Percentiles rank a stretch among this genome's conserved stretches.
phyloP scores from a whole-genome alignment of 495 filamentous ascomycete genomes.

The Penicillium manginii region DNA sequence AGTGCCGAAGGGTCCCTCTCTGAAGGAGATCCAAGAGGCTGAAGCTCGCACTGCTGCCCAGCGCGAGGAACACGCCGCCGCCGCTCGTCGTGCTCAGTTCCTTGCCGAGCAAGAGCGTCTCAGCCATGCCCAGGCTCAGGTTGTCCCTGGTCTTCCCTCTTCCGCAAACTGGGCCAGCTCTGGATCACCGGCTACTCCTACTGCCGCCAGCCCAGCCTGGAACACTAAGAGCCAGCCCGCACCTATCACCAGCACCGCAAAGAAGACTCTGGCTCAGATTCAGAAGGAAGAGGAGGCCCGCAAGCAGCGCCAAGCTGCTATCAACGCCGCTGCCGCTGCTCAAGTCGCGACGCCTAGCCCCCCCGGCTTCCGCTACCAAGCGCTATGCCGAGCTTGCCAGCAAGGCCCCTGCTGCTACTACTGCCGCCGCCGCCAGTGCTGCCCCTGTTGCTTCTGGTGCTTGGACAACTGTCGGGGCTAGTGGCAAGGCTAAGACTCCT shows the following conservation, averaged over 20 bases:
- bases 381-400: slow-evolving; percentile 94
- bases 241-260: slow-evolving; percentile 51
- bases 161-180: slow-evolving; percentile 87
- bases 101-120: slow-evolving; percentile 76
- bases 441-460: slow-evolving; percentile 53
- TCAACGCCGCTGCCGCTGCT: slow-evolving; percentile 59
- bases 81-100: slow-evolving; percentile 73
- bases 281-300: slow-evolving; percentile 94
- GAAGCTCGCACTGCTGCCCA: slow-evolving; percentile 94
- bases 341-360: slow-evolving; percentile 48
- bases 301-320: slow-evolving; percentile 69
- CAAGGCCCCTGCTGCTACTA: slow-evolving; percentile 58
- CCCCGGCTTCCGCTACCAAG: slow-evolving; percentile 67
- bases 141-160: slow-evolving; percentile 76
- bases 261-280: slow-evolving; percentile 94
- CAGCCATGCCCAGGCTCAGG: slow-evolving; percentile 63
- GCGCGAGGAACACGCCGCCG: slow-evolving; percentile 79
- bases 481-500: slow-evolving; percentile 83
- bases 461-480: slow-evolving; percentile 96
- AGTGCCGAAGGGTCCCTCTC: slow-evolving; percentile 81
- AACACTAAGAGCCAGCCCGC: slow-evolving; percentile 59
- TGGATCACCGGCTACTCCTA: slow-evolving; percentile 65
- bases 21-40: slow-evolving; percentile 96
- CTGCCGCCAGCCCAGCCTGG: slow-evolving; percentile 62
- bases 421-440: slow-evolving; percentile 34